Base-by-base conservation (phyloP, 2,329 filamentous ascomycete species). In the Beauveria caledonica region DNA sequence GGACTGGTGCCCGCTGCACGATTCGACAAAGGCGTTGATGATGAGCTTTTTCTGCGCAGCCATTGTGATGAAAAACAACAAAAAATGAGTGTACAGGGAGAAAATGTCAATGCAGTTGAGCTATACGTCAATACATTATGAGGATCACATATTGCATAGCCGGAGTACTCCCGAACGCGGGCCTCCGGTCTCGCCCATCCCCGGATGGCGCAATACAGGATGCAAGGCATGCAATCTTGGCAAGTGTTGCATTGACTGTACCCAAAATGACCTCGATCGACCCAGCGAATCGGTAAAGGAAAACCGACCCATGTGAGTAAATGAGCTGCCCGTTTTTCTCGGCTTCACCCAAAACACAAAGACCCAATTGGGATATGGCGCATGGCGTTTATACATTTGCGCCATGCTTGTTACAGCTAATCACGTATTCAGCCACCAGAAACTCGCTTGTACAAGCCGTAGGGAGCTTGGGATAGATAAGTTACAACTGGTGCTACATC, bases 1-100 rank as follows among this genome's bases (percentile, higher is more conserved):
- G 1, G 76, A 78, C 62, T 80, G 77, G 50, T 80, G 78, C 2
- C 76, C 77, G 54, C 65, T 71, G 68, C 72, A 73, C 36, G 70
- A 73, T 61, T 73, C 71, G 1, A 76, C 74, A 62, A 77, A 77
- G 0, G 75, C 75, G 66, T 77, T 76, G 66, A 77, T 67, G 54
- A 77, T 74, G 49, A 76, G 66, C 49, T 75, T 69, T 66, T 76
- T 60, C 23, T 46, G 58, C 8, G 49, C 48, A 9, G 58, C 40
- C 58, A 60, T 60, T 33, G 13, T 42, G 13, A 6, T 40, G n/a
- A 13, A 33, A 33, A 36, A 36, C 8, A 29, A 6, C 1, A 23
- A 36, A 36, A 36, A 1, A 36, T 36, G 11, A 6, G 6, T 36
- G 33, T 15, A 36, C 33, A 36, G 13, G 11, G 15, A 36, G 5